Evolutionary conservation across 2,329 filamentous ascomycete species (phyloP).

Genomic region (Alternaria ethzedia): DNA sequence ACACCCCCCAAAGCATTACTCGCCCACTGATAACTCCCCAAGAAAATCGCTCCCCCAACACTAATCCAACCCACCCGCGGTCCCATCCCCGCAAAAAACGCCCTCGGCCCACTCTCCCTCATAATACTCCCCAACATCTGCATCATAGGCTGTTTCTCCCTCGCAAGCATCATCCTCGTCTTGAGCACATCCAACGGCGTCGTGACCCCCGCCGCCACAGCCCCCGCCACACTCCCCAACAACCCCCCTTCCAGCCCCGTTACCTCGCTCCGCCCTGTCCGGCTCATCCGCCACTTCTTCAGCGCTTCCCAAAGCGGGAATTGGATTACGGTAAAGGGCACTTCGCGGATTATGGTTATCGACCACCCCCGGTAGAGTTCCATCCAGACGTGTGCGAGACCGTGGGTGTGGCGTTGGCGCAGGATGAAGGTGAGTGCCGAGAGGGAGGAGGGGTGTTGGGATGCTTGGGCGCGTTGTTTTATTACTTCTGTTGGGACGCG

Average conservation of each 20-base stretch:
- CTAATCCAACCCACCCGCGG: slow-evolving; percentile 95
- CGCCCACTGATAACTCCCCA: slow-evolving; percentile 91
- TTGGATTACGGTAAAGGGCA: slow-evolving; percentile 96
- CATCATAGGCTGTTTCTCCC: slow-evolving; percentile 66
- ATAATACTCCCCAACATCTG: slow-evolving; percentile 69
- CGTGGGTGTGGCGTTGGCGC: slow-evolving; percentile 44
- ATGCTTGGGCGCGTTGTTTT: slow-evolving; percentile 94
- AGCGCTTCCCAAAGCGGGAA: slow-evolving; percentile 96
- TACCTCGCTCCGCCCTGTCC: slow-evolving; percentile 57
- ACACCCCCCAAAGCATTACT: slow-evolving; percentile 71
- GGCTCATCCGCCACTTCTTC: slow-evolving; percentile 71
- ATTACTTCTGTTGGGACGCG: slow-evolving; percentile 95
- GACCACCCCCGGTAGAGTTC: slow-evolving; percentile 92
- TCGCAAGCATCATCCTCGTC: slow-evolving; percentile 91
- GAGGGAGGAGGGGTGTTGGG: slow-evolving; percentile 74
- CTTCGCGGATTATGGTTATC: slow-evolving; percentile 92
- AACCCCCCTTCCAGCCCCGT: slow-evolving; percentile 79
- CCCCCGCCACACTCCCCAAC: slow-evolving; percentile 84
- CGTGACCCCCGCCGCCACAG: slow-evolving; percentile 83
- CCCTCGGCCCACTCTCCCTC: slow-evolving; percentile 66
- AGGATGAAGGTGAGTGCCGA: slow-evolving; percentile 74
- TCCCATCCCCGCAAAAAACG: slow-evolving; percentile 78
- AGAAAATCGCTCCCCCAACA: slow-evolving; percentile 89
- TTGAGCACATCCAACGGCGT: slow-evolving; percentile 96
- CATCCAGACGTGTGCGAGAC: slow-evolving; percentile 67